A percentile compares a stretch with the other conserved stretches of the same genome.
These are phyloP conservation scores for Rauvolfia tetraphylla DNA, from an alignment of 257 asterid species.

Conservation along the genomic window DNA sequence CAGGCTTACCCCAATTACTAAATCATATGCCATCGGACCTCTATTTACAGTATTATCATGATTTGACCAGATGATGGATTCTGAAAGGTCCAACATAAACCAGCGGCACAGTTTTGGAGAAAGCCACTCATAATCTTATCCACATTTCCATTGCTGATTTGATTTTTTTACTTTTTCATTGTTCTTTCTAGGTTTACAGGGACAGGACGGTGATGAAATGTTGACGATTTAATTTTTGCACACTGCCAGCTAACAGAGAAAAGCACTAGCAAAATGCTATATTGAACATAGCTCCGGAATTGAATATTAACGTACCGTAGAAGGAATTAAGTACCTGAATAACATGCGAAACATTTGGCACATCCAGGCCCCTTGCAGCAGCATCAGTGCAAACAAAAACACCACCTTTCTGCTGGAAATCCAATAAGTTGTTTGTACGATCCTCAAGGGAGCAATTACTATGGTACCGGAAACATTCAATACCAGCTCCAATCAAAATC, in stretches of 20 bases:
- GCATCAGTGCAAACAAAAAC: slow-evolving; percentile 96
- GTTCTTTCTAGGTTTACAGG: not conserved
- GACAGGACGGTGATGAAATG: too few relatives aligned
- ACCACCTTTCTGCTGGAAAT: slow-evolving; percentile 85
- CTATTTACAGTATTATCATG: not conserved
- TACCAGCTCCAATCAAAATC: slow-evolving; percentile 58
- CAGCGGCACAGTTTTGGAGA: not conserved
- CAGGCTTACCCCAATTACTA: not conserved
- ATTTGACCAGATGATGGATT: not conserved
- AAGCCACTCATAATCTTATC: too few relatives aligned
- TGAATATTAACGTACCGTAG: too few relatives aligned
- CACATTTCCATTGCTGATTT: not conserved
- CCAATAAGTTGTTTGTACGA: slow-evolving; percentile 58
- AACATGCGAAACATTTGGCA: slow-evolving; percentile 84
- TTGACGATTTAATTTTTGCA: too few relatives aligned
- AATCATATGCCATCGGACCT: not conserved
- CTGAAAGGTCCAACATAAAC: not conserved
- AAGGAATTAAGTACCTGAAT: slow-evolving; percentile 57
- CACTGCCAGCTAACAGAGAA: too few relatives aligned
- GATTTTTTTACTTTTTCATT: not conserved
- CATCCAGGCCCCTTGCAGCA: slow-evolving; percentile 96
- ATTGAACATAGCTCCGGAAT: too few relatives aligned
- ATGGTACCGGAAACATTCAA: slow-evolving; percentile 68
- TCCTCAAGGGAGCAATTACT: slow-evolving; percentile 71
- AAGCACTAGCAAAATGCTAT: too few relatives aligned